Evolutionary conservation across 805 yeast species (phyloP).

Genomic region (Kazachstania bromeliacearum): DNA sequence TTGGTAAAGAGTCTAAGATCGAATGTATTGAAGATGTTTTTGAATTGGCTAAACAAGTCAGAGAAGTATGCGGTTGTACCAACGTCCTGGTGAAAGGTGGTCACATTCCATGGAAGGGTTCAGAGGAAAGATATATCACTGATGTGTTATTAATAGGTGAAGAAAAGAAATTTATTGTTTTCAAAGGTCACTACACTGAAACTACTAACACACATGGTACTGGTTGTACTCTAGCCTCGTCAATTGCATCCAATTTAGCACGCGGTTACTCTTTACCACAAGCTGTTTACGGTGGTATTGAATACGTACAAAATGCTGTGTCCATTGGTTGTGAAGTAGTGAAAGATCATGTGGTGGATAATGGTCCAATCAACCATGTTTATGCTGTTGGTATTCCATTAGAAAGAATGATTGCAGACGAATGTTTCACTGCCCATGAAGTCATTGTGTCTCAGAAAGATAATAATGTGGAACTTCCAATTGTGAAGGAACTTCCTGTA

Average conservation of each 20-base stretch:
- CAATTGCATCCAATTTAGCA: slow-evolving; percentile 71
- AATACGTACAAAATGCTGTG: slow-evolving; percentile 61
- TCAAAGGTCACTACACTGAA: slow-evolving; percentile 36
- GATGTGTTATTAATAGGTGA: slow-evolving; percentile 46
- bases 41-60: slow-evolving; percentile 33
- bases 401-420: slow-evolving; percentile 28
- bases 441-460: slow-evolving; percentile 2
- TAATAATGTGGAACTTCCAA: not conserved
- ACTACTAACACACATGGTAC: slow-evolving; percentile 74
- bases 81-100: slow-evolving; percentile 75
- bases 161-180: slow-evolving; percentile 32
- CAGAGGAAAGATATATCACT: slow-evolving; percentile 31
- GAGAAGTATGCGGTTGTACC: slow-evolving; percentile 33
- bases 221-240: slow-evolving; percentile 79
- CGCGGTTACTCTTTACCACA: slow-evolving; percentile 36
- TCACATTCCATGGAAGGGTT: slow-evolving; percentile 43
- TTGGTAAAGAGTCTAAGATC: slow-evolving; percentile 24
- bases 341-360: slow-evolving; percentile 35
- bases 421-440: slow-evolving; percentile 23
- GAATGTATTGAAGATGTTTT: slow-evolving; percentile 34
- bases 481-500: slow-evolving; percentile 5
- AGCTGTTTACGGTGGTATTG: slow-evolving; percentile 49
- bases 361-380: slow-evolving; percentile 73
- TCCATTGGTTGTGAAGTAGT: slow-evolving; percentile 32
- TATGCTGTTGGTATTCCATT: slow-evolving; percentile 31